phyloP scores from a whole-genome alignment of 192 early-diverging fungal genomes.

The Backusella sp. region DNA sequence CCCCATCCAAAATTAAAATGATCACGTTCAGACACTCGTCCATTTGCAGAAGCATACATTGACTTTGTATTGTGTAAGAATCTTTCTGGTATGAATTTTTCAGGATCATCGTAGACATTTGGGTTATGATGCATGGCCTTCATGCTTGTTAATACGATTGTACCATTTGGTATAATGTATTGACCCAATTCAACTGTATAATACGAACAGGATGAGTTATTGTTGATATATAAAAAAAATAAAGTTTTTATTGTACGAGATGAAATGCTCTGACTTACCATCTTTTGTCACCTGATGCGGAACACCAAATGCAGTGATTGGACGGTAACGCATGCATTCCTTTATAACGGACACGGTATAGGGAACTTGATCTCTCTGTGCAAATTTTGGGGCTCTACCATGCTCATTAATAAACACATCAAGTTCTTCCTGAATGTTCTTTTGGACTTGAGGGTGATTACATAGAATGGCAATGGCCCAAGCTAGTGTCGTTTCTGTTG shows the following conservation, averaged over 20 bases:
- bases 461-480: conserved; percentile 9
- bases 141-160: conserved; percentile 43
- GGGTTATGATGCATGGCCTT: conserved; percentile 42
- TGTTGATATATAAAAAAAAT: background rate
- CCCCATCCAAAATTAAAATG: conserved; percentile 27
- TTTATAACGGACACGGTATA: background rate
- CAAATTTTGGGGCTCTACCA: background rate
- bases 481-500: background rate
- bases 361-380: background rate
- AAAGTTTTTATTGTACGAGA: background rate
- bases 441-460: conserved; percentile 8
- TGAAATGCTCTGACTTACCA: background rate
- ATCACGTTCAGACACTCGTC: conserved; percentile 8
- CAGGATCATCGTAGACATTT: conserved; percentile 37
- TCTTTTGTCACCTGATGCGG: background rate
- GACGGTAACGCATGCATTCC: conserved; percentile 1
- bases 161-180: conserved; percentile 48
- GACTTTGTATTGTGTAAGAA: conserved; percentile 2
- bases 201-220: too few relatives aligned
- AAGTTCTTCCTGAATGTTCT: background rate
- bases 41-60: conserved; percentile 16
- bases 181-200: conserved; percentile 14
- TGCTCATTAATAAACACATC: background rate
- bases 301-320: background rate
- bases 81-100: conserved; percentile 51